Percentiles rank a stretch among this genome's conserved stretches.
These are phyloP conservation scores for Heliamphora pulchella DNA, from an alignment of 179 eudicot genomes.

Conservation along the genomic window DNA sequence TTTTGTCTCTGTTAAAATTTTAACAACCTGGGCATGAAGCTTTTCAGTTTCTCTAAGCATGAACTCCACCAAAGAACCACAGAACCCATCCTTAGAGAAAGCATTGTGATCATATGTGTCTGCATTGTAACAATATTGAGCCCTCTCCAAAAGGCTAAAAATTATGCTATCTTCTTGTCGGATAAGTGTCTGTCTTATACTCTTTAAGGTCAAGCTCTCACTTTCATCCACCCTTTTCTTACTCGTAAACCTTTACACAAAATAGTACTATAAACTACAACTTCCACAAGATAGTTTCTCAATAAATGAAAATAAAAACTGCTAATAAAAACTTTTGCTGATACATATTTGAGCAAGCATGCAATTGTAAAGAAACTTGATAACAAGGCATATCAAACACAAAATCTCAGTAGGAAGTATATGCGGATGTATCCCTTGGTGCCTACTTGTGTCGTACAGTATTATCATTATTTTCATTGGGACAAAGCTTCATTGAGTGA, in stretches of 20 bases:
- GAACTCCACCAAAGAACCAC: conserved; percentile 76
- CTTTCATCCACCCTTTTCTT: conserved; percentile 75
- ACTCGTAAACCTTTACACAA: conserved; percentile 11
- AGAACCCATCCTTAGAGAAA: conserved; percentile 63
- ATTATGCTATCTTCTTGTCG: conserved; percentile 97
- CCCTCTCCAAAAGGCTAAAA: conserved; percentile 83
- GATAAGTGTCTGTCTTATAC: conserved; percentile 66
- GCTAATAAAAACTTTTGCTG: neutral
- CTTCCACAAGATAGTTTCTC: neutral
- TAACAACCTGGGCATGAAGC: conserved; percentile 72
- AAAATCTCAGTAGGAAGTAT: neutral
- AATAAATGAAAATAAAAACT: neutral
- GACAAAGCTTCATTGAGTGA: no score
- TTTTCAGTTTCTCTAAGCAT: conserved; percentile 85
- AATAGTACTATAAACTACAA: neutral
- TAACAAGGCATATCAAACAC: neutral
- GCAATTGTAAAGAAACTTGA: neutral
- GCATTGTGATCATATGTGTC: conserved; percentile 73
- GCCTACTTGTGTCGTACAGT: neutral
- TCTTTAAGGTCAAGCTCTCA: conserved; percentile 65
- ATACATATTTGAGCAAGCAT: neutral
- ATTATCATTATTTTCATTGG: no score
- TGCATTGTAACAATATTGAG: conserved; percentile 74
- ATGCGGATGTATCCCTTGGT: neutral
- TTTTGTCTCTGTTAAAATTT: neutral